phyloP scores from a whole-genome alignment of 1,139 yeast species.

The Suhomyces bribrorum region DNA sequence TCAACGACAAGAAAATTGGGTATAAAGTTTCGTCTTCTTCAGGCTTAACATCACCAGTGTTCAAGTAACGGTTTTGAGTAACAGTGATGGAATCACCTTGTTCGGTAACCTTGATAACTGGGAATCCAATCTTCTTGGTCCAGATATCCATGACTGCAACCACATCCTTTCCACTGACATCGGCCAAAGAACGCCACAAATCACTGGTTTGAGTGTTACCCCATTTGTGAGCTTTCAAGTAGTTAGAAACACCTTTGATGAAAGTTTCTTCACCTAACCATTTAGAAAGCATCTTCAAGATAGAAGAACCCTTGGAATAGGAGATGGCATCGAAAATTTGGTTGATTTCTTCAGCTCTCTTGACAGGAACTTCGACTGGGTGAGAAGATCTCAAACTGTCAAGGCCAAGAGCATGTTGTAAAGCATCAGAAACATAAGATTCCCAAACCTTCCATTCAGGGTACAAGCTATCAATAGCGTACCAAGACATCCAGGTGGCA shows the following conservation, averaged over 20 bases:
- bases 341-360: constrained; percentile 55
- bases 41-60: constrained; percentile 53
- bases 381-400: constrained; percentile 58
- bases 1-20: constrained; percentile 82
- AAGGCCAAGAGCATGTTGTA: constrained; percentile 53
- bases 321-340: constrained; percentile 59
- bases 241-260: constrained; percentile 29
- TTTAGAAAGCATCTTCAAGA: constrained; percentile 30
- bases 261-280: constrained; percentile 28
- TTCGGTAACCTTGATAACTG: constrained; percentile 25
- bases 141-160: constrained; percentile 28
- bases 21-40: constrained; percentile 57
- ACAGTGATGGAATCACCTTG: constrained; percentile 30
- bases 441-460: constrained; percentile 64
- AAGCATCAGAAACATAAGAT: constrained; percentile 51
- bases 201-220: constrained; percentile 31
- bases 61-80: constrained; percentile 56
- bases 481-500: constrained; percentile 77
- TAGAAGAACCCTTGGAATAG: constrained; percentile 32
- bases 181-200: constrained; percentile 28
- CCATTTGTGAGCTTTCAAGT: constrained; percentile 27
- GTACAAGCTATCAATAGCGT: constrained; percentile 59
- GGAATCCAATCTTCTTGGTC: constrained; percentile 31
- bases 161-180: constrained; percentile 26
- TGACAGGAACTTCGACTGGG: constrained; percentile 59